phyloP scores from a whole-genome alignment of 2,329 filamentous ascomycete species.

The Phoma sp. region DNA sequence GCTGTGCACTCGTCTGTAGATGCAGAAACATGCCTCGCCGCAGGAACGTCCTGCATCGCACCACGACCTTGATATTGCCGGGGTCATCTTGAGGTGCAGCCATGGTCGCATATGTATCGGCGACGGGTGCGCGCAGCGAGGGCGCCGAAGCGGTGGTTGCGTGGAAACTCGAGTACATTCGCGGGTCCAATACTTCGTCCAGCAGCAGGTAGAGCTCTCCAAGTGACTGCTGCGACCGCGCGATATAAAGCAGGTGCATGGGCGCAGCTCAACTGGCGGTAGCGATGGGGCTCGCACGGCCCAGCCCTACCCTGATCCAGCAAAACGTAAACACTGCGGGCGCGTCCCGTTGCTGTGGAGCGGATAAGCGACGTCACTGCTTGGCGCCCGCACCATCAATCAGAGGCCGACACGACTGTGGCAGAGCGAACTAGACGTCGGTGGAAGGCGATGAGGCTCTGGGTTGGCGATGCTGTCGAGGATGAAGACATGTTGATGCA shows the following conservation, averaged over 20 bases:
- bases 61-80: slow-evolving; percentile 61
- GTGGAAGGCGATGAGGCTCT: background rate
- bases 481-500: background rate
- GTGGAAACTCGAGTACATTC: slow-evolving; percentile 41
- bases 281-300: slow-evolving; percentile 21
- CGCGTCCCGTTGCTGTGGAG: slow-evolving; percentile 29
- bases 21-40: slow-evolving; percentile 51
- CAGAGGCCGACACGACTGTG: slow-evolving; percentile 27
- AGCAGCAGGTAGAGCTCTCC: slow-evolving; percentile 34
- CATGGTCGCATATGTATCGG: slow-evolving; percentile 45
- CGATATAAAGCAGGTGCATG: slow-evolving; percentile 44
- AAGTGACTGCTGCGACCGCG: slow-evolving; percentile 35
- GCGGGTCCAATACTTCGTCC: slow-evolving; percentile 35
- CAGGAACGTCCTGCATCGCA: slow-evolving; percentile 58
- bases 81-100: slow-evolving; percentile 50
- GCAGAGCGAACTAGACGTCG: background rate
- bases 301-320: slow-evolving; percentile 31
- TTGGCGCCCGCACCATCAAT: slow-evolving; percentile 32
- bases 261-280: slow-evolving; percentile 9
- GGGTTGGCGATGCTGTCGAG: slow-evolving; percentile 8
- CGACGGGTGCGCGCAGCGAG: slow-evolving; percentile 53
- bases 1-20: slow-evolving; percentile 12
- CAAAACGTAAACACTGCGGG: slow-evolving; percentile 38
- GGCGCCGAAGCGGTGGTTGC: slow-evolving; percentile 52
- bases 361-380: slow-evolving; percentile 38